Conservation (phyloP, 1,284 basidiomycete species). For the Termitomyces sp. region DNA sequence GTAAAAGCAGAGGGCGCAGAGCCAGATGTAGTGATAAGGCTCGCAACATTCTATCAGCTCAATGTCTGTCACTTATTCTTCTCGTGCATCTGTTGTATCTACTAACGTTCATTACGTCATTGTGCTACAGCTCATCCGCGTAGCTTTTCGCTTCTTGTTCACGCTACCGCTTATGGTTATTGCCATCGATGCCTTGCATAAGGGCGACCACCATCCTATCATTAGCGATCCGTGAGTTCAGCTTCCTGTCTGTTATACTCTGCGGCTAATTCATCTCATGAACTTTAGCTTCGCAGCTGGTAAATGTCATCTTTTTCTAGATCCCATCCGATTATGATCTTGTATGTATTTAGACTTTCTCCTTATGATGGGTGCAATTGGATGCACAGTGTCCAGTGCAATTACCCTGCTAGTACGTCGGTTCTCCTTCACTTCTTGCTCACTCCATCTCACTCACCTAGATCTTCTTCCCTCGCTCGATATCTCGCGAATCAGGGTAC, state of each 20-base stretch:
- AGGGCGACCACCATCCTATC: slow-evolving; percentile 37
- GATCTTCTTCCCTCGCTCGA: slow-evolving; percentile 74
- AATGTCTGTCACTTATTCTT: slow-evolving; percentile 45
- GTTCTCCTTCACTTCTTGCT: slow-evolving; percentile 4
- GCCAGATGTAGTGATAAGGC: slow-evolving; percentile 61
- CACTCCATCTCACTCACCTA: slow-evolving; percentile 20
- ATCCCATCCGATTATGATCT: neutral
- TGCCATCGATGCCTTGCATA: slow-evolving; percentile 51
- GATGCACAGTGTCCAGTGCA: slow-evolving; percentile 67
- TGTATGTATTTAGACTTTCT: slow-evolving; percentile 49
- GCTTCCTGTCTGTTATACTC: neutral
- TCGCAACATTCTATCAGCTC: slow-evolving; percentile 68
- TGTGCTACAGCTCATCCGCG: slow-evolving; percentile 47
- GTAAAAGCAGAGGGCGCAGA: slow-evolving; percentile 68
- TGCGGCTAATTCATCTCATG: neutral
- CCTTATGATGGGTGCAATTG: slow-evolving; percentile 61
- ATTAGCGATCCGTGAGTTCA: slow-evolving; percentile 49
- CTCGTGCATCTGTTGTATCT: neutral
- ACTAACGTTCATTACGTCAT: slow-evolving; percentile 3
- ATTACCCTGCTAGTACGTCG: slow-evolving; percentile 62
- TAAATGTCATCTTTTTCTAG: slow-evolving; percentile 21
- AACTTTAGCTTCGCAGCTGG: slow-evolving; percentile 47
- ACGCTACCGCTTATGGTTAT: slow-evolving; percentile 60
- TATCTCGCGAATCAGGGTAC: slow-evolving; percentile 58
- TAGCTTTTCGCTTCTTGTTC: slow-evolving; percentile 67